These are phyloP conservation scores for Salix suchowensis DNA, from an alignment of 345 rosid species.

Conservation along the genomic window DNA sequence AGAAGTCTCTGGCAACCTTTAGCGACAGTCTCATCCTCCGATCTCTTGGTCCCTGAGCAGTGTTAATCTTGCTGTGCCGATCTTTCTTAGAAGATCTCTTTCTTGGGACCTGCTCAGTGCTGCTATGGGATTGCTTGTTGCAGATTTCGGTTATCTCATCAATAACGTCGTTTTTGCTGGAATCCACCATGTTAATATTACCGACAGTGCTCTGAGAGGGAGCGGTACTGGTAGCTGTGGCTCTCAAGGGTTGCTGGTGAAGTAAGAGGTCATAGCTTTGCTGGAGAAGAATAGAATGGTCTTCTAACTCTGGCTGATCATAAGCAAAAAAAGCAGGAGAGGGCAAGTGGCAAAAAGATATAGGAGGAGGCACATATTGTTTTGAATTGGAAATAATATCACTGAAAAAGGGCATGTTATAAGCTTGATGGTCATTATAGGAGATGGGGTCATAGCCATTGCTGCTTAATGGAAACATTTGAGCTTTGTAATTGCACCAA, in stretches of 20 bases:
- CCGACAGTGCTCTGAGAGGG: background rate
- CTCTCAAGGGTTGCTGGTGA: conserved; percentile 22
- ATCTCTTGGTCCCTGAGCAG: conserved; percentile 76
- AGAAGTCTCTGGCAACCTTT: conserved; percentile 64
- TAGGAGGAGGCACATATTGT: conserved; percentile 34
- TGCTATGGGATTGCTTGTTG: background rate
- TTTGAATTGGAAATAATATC: conserved; percentile 29
- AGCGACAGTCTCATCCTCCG: conserved; percentile 82
- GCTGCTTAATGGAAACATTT: conserved; percentile 43
- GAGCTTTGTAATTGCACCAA: conserved; percentile 16
- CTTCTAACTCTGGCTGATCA: conserved; percentile 20
- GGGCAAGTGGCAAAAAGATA: conserved; percentile 38
- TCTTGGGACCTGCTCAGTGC: conserved; percentile 4
- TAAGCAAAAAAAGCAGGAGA: conserved; percentile 44
- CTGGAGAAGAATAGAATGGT: conserved; percentile 18
- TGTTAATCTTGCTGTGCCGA: conserved; percentile 81
- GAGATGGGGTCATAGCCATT: conserved; percentile 31
- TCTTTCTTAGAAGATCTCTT: conserved; percentile 55
- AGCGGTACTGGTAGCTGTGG: background rate
- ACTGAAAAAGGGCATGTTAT: conserved; percentile 23
- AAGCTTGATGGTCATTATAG: conserved; percentile 33
- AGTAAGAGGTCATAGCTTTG: conserved; percentile 25
- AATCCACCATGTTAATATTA: conserved; percentile 24
- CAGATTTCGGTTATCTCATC: background rate
- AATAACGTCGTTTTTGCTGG: conserved; percentile 4